Evolutionary conservation across 805 yeast genomes (phyloP), one percentile per base, ranked within the genome.

Genomic region (Lipomyces lipofer): DNA sequence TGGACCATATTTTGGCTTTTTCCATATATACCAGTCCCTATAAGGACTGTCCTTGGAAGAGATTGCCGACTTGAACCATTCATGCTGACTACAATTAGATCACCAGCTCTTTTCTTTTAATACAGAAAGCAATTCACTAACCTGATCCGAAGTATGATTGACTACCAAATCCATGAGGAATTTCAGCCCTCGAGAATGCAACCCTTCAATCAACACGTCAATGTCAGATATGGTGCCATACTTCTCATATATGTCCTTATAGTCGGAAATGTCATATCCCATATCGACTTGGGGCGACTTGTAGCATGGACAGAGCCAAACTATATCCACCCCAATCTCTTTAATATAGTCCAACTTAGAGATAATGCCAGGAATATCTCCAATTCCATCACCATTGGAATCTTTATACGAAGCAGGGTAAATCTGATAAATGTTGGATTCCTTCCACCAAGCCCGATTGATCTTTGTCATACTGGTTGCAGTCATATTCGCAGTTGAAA

Each of bases 1-100:
- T 17, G 66, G 70, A n/a, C 27, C 55, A 63, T 71, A 75, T 43
- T 66, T 73, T 28, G 81, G 74, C 29, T 78, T 76, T 60, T 73
- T 77, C 85, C 85, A 81, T 56, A 78, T 71, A 68, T 79, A 81
- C 84, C 84, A 81, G 67, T 81, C 83, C 65, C 85, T 74, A 69
- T 81, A 80, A 5, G 83, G 77, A 66, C 77, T 78, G 47, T 73
- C 69, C 62, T 71, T 75, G 15, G 81, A 76, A 5, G 78, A 71
- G 51, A 80, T 68, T 8, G 82, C 78, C 63, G 81, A 82, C 64
- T 78, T 70, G 70, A 81, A 81, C 85, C 85, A 81, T 44, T 68
- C 72, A 67, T 81, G 85, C 65, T 79, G 78, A 10, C 15, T n/a
- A 9, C 25, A 39, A 15, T 39, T 39, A 39, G 44, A 17, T n/a